A percentile compares a stretch with the other conserved stretches of the same genome.
These are phyloP conservation scores for Suillus decipiens DNA, from an alignment of 768 basidiomycete species.

Conservation along the genomic window DNA sequence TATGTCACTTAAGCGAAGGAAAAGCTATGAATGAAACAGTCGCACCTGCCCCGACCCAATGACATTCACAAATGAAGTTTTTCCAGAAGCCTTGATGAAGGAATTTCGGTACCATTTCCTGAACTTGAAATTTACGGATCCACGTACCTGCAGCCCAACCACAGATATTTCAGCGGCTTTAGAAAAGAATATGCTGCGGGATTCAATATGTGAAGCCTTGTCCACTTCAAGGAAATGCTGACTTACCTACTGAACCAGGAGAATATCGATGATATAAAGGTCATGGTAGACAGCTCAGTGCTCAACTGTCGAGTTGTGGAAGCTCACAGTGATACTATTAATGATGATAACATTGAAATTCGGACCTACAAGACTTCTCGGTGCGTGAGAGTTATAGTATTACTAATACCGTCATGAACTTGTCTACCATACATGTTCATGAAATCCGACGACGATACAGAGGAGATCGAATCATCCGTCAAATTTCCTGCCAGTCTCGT, in stretches of 20 bases:
- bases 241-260: conserved; percentile 58
- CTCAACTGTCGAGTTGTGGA: background rate
- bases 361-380: too few species aligned
- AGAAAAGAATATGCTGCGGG: conserved; percentile 74
- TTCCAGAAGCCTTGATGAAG: conserved; percentile 76
- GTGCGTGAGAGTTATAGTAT: background rate
- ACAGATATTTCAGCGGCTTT: conserved; percentile 87
- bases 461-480: too few species aligned
- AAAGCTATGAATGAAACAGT: conserved; percentile 9
- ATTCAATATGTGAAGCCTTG: background rate
- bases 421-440: too few species aligned
- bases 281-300: conserved; percentile 31
- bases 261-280: conserved; percentile 53
- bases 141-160: conserved; percentile 80
- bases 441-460: too few species aligned
- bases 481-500: too few species aligned
- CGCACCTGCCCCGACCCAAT: conserved; percentile 81
- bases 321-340: background rate
- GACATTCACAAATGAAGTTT: conserved; percentile 93
- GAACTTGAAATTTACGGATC: background rate
- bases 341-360: background rate
- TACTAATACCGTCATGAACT: too few species aligned
- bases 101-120: background rate
- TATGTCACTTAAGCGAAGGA: background rate
- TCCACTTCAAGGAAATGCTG: background rate